Percentiles rank a stretch among this genome's conserved stretches.
Conservation (phyloP, 1,284 basidiomycete species). For the Coniferiporia weirii region DNA sequence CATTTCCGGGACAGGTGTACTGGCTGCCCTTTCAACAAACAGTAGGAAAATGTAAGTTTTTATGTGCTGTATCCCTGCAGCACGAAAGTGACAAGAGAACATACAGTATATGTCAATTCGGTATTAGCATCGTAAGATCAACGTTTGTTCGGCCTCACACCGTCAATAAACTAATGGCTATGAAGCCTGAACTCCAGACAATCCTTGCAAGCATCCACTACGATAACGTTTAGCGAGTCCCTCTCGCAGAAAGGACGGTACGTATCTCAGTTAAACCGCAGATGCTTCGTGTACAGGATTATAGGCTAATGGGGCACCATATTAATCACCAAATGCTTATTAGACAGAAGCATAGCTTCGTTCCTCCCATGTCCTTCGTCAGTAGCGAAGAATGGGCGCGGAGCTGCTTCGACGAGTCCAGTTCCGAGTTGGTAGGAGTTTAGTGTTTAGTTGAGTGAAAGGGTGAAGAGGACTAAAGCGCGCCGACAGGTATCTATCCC, state of each 20-base stretch:
- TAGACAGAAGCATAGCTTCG: background rate
- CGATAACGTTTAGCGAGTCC: background rate
- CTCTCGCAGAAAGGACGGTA: background rate
- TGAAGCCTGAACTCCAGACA: background rate
- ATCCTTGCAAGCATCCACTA: background rate
- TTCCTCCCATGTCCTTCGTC: background rate
- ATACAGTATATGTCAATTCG: slow-evolving; percentile 5
- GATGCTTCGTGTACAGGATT: background rate
- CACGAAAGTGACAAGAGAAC: too few species aligned
- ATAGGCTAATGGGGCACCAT: background rate
- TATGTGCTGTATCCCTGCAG: background rate
- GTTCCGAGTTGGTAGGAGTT: background rate
- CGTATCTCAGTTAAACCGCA: background rate
- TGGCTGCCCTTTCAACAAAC: slow-evolving; percentile 10
- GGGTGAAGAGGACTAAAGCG: background rate
- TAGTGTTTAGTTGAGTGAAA: background rate
- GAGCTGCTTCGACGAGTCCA: background rate
- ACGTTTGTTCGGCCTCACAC: background rate
- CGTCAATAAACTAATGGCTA: background rate
- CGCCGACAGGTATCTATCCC: background rate
- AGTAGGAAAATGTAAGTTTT: slow-evolving; percentile 1
- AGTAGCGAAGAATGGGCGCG: background rate
- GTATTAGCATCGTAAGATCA: slow-evolving; percentile 2
- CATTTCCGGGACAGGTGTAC: background rate
- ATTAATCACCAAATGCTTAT: background rate